Evolutionary conservation across 805 yeast species (phyloP), one percentile per base, ranked within the genome.

Genomic region (Sugiyamaella chiloensis): DNA sequence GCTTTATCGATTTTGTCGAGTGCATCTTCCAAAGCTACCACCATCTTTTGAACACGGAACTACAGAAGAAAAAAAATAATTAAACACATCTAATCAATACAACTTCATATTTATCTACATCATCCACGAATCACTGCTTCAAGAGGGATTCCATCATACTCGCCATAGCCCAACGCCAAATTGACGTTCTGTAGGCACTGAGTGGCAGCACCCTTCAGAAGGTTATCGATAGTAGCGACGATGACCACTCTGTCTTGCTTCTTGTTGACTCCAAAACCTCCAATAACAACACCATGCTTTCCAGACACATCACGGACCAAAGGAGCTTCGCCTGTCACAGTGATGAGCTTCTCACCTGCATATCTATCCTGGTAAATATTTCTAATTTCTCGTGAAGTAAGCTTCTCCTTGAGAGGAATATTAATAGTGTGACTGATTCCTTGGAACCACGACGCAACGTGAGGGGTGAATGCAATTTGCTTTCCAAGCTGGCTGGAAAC

Each of bases 361-460:
- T 87, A 93, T 63, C 89, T 78, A 29, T 89, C 95, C 68, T 87
- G 91, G 72, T 85, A 93, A 52, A 91, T 68, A 64, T 83, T 79
- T 69, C 95, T 80, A 55, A 89, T 77, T 49, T 88, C 96, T 64
- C 95, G 80, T 8, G 93, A 76, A 6, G 91, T 79, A 55, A 90
- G 70, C 34, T 75, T 72, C 45, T 79, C 74, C 40, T 58, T 58
- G 61, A 93, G 78, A 44, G 99, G 99, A 51, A 93, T 85, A 35
- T 88, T 82, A 47, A 93, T 83, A 17, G 99, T 91, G 61, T 86
- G 86, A 1, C 96, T 77, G 57, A 93, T 93, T 59, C 99, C 99
- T 71, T 95, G 98, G 81, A 93, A 93, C 99, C 99, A 93, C 66
- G 85, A 95, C 2, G 97, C 99, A 51, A 93, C 99, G 62, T 93